phyloP scores from a whole-genome alignment of 257 asterid genomes.

The Voacanga thouarsii region DNA sequence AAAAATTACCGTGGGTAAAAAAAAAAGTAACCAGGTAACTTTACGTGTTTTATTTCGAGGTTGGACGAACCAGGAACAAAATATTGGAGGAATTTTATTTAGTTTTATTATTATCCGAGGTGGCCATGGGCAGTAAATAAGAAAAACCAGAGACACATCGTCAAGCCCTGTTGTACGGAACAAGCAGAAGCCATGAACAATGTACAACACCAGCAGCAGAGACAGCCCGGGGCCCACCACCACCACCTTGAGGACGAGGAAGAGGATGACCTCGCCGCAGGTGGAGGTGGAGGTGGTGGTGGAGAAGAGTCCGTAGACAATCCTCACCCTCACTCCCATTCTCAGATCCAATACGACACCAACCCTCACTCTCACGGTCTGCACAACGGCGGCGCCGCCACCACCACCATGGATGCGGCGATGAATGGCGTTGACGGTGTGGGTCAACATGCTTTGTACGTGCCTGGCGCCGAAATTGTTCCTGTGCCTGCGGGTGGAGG shows the following conservation, averaged over 20 bases:
- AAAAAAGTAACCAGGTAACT: too few relatives aligned
- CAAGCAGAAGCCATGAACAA: conserved; percentile 38
- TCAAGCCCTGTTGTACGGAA: conserved; percentile 15
- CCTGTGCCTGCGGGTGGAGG: conserved; percentile 39
- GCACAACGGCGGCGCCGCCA: conserved; percentile 23
- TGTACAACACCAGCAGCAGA: conserved; percentile 40
- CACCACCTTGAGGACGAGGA: conserved; percentile 42
- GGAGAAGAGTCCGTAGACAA: conserved; percentile 45
- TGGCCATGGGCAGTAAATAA: background rate
- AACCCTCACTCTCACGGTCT: conserved; percentile 69
- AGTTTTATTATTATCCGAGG: background rate
- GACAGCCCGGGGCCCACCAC: conserved; percentile 22
- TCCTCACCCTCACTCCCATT: conserved; percentile 30
- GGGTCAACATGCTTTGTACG: conserved; percentile 45
- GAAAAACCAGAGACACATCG: conserved; percentile 11
- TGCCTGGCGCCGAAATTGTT: conserved; percentile 40
- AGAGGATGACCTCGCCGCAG: conserved; percentile 34
- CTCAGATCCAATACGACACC: conserved; percentile 64
- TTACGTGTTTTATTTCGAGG: too few relatives aligned
- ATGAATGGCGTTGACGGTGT: conserved; percentile 44
- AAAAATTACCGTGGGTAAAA: too few relatives aligned
- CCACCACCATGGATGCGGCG: conserved; percentile 21
- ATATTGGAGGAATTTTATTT: background rate
- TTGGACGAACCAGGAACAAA: too few relatives aligned
- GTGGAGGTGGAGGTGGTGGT: background rate